Conservation (phyloP, 305 asterid genomes). For the Striga hermonthica region DNA sequence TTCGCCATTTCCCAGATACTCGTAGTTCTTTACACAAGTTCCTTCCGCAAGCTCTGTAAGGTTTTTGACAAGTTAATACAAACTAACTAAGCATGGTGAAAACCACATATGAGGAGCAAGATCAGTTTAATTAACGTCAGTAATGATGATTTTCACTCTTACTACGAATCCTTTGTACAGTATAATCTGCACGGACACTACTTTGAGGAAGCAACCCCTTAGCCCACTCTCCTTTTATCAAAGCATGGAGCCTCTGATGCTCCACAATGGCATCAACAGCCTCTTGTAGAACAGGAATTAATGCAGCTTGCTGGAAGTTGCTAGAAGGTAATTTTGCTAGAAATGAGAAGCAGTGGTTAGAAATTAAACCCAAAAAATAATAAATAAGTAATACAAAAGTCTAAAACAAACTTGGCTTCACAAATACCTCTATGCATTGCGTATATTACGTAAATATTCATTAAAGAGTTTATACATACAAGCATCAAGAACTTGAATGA, state of each 20-base stretch:
- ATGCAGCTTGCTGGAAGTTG: conserved; percentile 51
- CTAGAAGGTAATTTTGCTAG: conserved; percentile 53
- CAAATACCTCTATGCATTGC: conserved; percentile 9
- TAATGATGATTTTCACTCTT: conserved; percentile 26
- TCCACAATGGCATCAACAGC: conserved; percentile 80
- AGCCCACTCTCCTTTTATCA: conserved; percentile 94
- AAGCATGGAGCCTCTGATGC: conserved; percentile 84
- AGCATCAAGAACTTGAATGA: conserved; percentile 70
- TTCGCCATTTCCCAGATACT: conserved; percentile 81
- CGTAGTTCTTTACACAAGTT: conserved; percentile 86
- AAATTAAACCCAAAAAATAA: neutral
- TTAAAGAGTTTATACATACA: conserved; percentile 43
- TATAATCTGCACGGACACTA: conserved; percentile 67
- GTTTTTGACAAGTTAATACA: conserved; percentile 21
- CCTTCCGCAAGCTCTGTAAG: conserved; percentile 87
- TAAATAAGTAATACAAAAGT: neutral
- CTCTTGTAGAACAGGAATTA: conserved; percentile 65
- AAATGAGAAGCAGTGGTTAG: conserved; percentile 30
- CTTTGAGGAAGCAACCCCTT: conserved; percentile 90
- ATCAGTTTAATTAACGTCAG: conserved; percentile 8
- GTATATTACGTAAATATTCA: conserved; percentile 19
- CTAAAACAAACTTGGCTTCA: conserved; percentile 17
- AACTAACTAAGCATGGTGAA: conserved; percentile 2
- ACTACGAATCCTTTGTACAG: conserved; percentile 81
- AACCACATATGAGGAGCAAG: conserved; percentile 23